These are phyloP conservation scores for Medicago truncatula DNA, from an alignment of 306 rosid genomes.

Conservation along the genomic window MtrunA17r5.0-ANR NC_053046.1:43185501-43186000, in stretches of 20 bases:
- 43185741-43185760: conserved; percentile 81
- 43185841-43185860: conserved; percentile 67
- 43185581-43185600: conserved; percentile 86
- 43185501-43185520: conserved; percentile 65
- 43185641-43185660: conserved; percentile 69
- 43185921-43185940: conserved; percentile 76
- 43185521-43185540: conserved; percentile 93
- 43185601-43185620: conserved; percentile 91
- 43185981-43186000: conserved; percentile 41
- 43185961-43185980: conserved; percentile 72
- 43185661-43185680: conserved; percentile 86
- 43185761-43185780: conserved; percentile 76
- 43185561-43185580: conserved; percentile 80
- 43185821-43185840: conserved; percentile 77
- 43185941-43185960: conserved; percentile 93
- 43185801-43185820: conserved; percentile 97
- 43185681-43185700: conserved; percentile 79
- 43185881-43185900: conserved; percentile 63
- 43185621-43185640: conserved; percentile 67
- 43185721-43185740: conserved; percentile 91
- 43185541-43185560: conserved; percentile 86
- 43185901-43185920: conserved; percentile 57
- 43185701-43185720: conserved; percentile 56
- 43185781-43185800: conserved; percentile 63
- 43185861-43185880: conserved; percentile 99